Evolutionary conservation across 2,329 filamentous ascomycete genomes (phyloP).

Genomic region (Penicillium janthinellum): DNA sequence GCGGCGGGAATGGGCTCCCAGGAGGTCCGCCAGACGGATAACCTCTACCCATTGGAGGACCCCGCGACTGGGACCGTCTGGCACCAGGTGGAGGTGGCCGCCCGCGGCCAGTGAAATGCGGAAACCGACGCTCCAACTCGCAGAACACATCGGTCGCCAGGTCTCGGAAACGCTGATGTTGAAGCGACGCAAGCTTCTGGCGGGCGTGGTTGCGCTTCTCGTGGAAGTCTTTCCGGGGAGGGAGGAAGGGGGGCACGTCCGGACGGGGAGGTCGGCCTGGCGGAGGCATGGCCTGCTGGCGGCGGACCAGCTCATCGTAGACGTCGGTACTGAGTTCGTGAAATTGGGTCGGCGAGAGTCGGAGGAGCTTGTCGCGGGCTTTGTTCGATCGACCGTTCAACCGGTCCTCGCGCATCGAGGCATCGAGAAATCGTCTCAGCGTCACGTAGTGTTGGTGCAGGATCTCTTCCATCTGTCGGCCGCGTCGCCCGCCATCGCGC

Average conservation of each 20-base stretch:
- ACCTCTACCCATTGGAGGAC: slow-evolving; percentile 38
- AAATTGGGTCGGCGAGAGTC: slow-evolving; percentile 89
- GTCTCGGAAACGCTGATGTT: slow-evolving; percentile 83
- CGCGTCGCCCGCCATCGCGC: slow-evolving; percentile 60
- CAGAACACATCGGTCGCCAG: slow-evolving; percentile 95
- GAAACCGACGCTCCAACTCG: slow-evolving; percentile 88
- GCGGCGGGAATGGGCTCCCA: slow-evolving; percentile 42
- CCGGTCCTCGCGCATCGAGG: slow-evolving; percentile 72
- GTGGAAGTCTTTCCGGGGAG: slow-evolving; percentile 88
- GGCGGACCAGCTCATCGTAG: slow-evolving; percentile 87
- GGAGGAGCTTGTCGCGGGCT: slow-evolving; percentile 89
- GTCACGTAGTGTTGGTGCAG: slow-evolving; percentile 80
- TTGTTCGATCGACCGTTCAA: slow-evolving; percentile 76
- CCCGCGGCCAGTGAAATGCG: slow-evolving; percentile 71
- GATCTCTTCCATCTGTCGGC: slow-evolving; percentile 64
- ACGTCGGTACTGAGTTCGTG: slow-evolving; percentile 97
- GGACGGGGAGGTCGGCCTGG: slow-evolving; percentile 45
- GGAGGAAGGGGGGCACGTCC: slow-evolving; percentile 68
- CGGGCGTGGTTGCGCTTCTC: slow-evolving; percentile 97
- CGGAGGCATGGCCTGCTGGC: slow-evolving; percentile 67
- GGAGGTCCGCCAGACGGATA: slow-evolving; percentile 43
- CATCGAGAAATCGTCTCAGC: slow-evolving; percentile 73
- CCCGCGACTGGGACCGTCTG: slow-evolving; percentile 47
- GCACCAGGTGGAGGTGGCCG: slow-evolving; percentile 62
- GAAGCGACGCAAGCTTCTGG: slow-evolving; percentile 88